Percentiles rank a stretch among this genome's conserved stretches.
phyloP scores from a whole-genome alignment of 2,329 filamentous ascomycete genomes.

The Pseudocercospora musae region DNA sequence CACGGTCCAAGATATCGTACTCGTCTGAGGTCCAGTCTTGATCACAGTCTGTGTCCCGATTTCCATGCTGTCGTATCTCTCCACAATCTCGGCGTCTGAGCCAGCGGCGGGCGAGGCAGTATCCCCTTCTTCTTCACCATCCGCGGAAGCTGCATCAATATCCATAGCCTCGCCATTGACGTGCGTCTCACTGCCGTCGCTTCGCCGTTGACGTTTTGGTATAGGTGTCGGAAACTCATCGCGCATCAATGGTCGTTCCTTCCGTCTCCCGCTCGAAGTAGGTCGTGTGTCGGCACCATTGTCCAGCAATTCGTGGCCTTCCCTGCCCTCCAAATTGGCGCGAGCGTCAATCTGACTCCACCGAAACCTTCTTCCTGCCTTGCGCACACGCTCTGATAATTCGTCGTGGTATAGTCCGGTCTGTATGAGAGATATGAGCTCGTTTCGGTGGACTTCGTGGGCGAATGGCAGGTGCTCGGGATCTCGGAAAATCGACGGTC shows the following conservation, averaged over 20 bases:
- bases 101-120: conserved; percentile 26
- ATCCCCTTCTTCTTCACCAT: conserved; percentile 29
- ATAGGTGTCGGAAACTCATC: conserved; percentile 34
- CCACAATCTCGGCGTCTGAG: conserved; percentile 29
- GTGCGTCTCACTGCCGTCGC: conserved; percentile 33
- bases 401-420: conserved; percentile 56
- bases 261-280: conserved; percentile 16
- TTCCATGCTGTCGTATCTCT: conserved; percentile 35
- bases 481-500: conserved; percentile 42
- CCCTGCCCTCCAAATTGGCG: conserved; percentile 22
- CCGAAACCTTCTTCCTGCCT: conserved; percentile 25
- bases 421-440: conserved; percentile 60
- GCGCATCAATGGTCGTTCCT: conserved; percentile 16
- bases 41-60: conserved; percentile 36
- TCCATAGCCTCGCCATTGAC: conserved; percentile 48
- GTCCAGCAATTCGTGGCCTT: conserved; percentile 6
- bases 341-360: conserved; percentile 27
- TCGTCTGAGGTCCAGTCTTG: conserved; percentile 32
- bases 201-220: conserved; percentile 34
- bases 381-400: conserved; percentile 26
- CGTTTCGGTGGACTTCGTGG: conserved; percentile 55
- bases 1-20: conserved; percentile 35
- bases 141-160: conserved; percentile 35
- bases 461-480: conserved; percentile 61
- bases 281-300: conserved; percentile 15